Evolutionary conservation across 192 early-diverging fungal genomes (phyloP).

Genomic region (Gaertneriomyces semiglobifer): DNA sequence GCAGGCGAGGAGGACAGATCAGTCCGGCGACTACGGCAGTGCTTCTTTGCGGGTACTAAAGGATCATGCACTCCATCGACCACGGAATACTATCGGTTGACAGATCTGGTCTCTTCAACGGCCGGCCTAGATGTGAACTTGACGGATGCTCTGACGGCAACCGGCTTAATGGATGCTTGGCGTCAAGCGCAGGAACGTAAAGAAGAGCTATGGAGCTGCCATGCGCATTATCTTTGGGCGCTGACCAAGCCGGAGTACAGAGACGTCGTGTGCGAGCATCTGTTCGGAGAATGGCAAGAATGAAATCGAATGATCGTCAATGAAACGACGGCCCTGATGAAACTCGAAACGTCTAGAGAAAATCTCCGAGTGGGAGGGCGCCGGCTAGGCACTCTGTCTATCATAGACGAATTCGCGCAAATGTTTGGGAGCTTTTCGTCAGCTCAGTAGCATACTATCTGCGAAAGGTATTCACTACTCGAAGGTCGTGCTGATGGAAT

Average conservation of each 20-base stretch:
- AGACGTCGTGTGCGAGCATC: constrained; percentile 5
- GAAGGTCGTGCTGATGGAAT: no score
- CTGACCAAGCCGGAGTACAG: constrained; percentile 7
- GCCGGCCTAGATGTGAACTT: not conserved
- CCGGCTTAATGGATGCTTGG: not conserved
- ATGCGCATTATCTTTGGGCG: constrained; percentile 18
- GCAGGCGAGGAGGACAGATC: not conserved
- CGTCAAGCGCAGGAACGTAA: not conserved
- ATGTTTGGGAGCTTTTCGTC: no score
- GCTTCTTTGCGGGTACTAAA: constrained; percentile 14
- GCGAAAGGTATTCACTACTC: no score
- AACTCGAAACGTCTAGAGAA: no score
- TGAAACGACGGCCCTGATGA: no score
- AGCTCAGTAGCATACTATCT: no score
- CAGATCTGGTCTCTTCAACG: not conserved
- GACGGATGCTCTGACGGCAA: not conserved
- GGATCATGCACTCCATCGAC: constrained; percentile 21
- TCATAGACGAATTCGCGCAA: no score
- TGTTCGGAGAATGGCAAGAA: constrained; percentile 15
- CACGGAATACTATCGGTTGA: constrained; percentile 20
- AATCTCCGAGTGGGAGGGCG: no score
- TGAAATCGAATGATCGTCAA: no score
- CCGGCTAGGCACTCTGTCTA: no score
- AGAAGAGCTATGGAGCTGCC: constrained; percentile 23
- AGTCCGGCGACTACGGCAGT: constrained; percentile 9